Conservation (phyloP, 805 yeast species). For the Lipomyces orientalis region DNA sequence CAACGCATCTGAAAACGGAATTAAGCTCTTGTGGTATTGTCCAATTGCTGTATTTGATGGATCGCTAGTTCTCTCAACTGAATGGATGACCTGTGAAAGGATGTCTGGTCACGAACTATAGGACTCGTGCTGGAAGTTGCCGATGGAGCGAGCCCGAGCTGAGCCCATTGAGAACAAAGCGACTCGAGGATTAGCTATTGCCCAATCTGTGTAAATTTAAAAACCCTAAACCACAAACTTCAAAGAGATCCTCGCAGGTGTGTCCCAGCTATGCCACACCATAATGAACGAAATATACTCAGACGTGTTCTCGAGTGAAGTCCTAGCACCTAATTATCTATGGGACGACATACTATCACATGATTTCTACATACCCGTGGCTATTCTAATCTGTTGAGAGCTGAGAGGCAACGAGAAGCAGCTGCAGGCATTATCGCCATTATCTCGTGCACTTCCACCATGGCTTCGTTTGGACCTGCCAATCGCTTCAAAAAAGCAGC, state of each 20-base stretch:
- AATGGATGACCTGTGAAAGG: neutral
- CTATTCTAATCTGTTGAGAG: neutral
- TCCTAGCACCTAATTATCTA: neutral
- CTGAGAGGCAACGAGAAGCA: neutral
- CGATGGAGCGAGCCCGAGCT: neutral
- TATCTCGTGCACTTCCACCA: neutral
- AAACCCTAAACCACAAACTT: constrained; percentile 1
- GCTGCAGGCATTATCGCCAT: neutral
- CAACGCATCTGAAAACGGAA: constrained; percentile 14
- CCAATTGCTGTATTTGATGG: constrained; percentile 5
- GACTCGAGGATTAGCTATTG: neutral
- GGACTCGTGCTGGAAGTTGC: neutral
- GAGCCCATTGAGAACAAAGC: neutral
- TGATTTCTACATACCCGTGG: neutral
- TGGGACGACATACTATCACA: neutral
- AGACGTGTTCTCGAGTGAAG: no score
- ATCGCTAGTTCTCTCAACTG: neutral
- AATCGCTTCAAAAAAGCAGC: constrained; percentile 23
- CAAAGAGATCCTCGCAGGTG: neutral
- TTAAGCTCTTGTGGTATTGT: neutral
- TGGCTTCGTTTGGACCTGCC: constrained; percentile 13
- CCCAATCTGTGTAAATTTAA: neutral
- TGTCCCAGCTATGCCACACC: neutral
- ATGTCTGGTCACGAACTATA: neutral
- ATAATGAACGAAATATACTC: no score